Base-by-base conservation (phyloP, 176 grass and related monocot species). In the Oryza meyeriana region DNA sequence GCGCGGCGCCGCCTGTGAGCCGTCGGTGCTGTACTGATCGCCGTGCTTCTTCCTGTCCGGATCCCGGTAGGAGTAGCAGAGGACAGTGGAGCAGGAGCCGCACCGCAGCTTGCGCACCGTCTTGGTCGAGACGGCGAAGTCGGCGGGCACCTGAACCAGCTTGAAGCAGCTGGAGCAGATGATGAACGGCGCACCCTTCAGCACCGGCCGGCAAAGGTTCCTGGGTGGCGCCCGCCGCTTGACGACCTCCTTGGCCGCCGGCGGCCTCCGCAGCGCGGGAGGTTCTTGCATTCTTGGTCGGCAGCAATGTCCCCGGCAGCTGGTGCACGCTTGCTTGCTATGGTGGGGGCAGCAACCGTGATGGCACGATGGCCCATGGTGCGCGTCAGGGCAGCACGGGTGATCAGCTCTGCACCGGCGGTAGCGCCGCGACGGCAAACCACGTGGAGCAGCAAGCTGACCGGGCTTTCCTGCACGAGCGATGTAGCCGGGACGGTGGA, bases 161-260 rank as follows among this genome's bases (percentile, higher is more conserved):
- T 27, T 58, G 80, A 92, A 92, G 85, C 96, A 99, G 82, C 48
- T 80, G 64, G 88, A 87, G 86, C 96, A 99, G 74, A 99, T 52
- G 78, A 99, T 86, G 77, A 99, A 99, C 33, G 96, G 96, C 45
- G 96, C 90, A 32, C 96, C 96, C 17, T 90, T 86, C 29, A 99
- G 82, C 24, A 99, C 86, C 1, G 96, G 96, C 29, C 87, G 84
- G 82, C 92, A 93, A 44, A 91, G 93, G 22, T 86, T 84, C 33
- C 83, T 91, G 27, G 87, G 84, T 5, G 65, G 65, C 44, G 10
- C 57, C 6, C 71, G 73, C 47, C 72, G 79, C 76, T 66, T 90
- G 17, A 26, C 61, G 30, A 25, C 62, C 71, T 42, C 87, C 85
- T 66, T 71, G 6, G 18, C 42, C 20, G 65, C 33, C n/a, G 88